Conservation (phyloP, 495 filamentous ascomycete genomes). For the Staphylotrichum tortipilum region DNA sequence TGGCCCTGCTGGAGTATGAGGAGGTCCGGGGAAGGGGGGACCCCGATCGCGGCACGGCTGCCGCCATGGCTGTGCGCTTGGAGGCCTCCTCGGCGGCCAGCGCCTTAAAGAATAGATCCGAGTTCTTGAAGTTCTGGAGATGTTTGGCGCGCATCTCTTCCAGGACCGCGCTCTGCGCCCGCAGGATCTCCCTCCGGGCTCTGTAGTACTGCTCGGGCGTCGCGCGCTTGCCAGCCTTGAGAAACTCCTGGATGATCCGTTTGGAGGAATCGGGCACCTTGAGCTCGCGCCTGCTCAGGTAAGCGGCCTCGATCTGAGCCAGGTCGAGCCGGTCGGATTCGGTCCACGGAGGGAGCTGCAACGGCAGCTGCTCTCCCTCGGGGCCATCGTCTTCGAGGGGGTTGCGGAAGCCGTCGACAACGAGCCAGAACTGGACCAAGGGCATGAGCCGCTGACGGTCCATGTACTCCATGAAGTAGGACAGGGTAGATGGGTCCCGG, state of each 20-base stretch:
- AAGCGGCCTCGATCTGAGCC: conserved; percentile 80
- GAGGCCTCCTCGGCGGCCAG: conserved; percentile 79
- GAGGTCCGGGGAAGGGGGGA: conserved; percentile 24
- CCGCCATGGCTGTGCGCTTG: conserved; percentile 24
- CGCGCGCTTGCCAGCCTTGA: conserved; percentile 66
- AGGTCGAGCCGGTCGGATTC: conserved; percentile 80
- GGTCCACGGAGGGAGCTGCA: conserved; percentile 62
- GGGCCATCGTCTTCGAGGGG: conserved; percentile 81
- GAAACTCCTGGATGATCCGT: conserved; percentile 61
- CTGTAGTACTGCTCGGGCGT: conserved; percentile 72
- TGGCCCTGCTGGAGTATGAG: conserved; percentile 34
- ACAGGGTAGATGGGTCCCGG: conserved; percentile 78
- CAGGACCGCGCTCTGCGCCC: conserved; percentile 71
- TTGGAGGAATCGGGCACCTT: conserved; percentile 63
- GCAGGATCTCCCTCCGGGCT: conserved; percentile 72
- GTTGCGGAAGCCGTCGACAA: conserved; percentile 94
- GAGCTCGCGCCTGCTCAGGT: conserved; percentile 73
- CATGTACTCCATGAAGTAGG: conserved; percentile 99
- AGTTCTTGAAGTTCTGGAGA: conserved; percentile 80
- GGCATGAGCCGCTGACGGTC: conserved; percentile 80
- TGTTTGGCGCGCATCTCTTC: conserved; percentile 73
- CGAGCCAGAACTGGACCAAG: conserved; percentile 96
- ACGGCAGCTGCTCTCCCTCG: conserved; percentile 54
- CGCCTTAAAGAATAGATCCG: conserved; percentile 91
- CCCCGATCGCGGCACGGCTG: conserved; percentile 20